These are phyloP conservation scores for Phytopythium helicoides DNA, from an alignment of 352 stramenopile genomes.

Conservation along the genomic window DNA sequence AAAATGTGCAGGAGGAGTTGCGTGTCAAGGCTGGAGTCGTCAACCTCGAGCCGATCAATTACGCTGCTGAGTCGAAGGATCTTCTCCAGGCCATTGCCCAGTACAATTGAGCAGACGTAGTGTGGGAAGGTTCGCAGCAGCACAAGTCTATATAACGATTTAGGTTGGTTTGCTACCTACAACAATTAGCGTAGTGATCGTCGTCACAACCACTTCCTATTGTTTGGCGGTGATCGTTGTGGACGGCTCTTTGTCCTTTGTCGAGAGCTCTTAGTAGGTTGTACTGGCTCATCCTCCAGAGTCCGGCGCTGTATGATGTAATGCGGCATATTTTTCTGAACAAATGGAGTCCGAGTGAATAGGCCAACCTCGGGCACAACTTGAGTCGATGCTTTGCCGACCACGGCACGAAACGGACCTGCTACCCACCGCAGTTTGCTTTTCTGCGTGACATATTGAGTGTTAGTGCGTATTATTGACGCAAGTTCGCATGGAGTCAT, in stretches of 20 bases:
- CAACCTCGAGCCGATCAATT: constrained; percentile 92
- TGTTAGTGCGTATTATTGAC: background rate
- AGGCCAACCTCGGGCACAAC: constrained; percentile 42
- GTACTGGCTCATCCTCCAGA: constrained; percentile 22
- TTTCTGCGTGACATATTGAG: constrained; percentile 15
- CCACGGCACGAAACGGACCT: constrained; percentile 57
- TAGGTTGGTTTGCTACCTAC: background rate
- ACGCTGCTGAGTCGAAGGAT: constrained; percentile 89
- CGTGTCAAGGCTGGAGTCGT: constrained; percentile 93
- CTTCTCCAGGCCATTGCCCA: constrained; percentile 92
- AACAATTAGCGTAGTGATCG: too few relatives aligned
- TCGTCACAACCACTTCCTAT: constrained; percentile 1
- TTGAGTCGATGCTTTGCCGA: constrained; percentile 69
- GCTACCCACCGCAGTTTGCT: constrained; percentile 71
- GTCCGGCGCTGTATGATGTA: constrained; percentile 60
- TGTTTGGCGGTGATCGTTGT: constrained; percentile 1
- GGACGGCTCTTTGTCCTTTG: background rate
- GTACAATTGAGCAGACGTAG: constrained; percentile 49
- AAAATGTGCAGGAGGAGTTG: constrained; percentile 95
- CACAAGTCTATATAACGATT: constrained; percentile 6
- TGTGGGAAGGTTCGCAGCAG: background rate
- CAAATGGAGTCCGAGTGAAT: constrained; percentile 50
- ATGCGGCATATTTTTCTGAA: constrained; percentile 47
- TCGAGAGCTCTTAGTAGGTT: background rate
- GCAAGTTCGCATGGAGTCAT: background rate